Evolutionary conservation across 352 stramenopile species (phyloP).

Genomic region (Globisporangium viniferum): DNA sequence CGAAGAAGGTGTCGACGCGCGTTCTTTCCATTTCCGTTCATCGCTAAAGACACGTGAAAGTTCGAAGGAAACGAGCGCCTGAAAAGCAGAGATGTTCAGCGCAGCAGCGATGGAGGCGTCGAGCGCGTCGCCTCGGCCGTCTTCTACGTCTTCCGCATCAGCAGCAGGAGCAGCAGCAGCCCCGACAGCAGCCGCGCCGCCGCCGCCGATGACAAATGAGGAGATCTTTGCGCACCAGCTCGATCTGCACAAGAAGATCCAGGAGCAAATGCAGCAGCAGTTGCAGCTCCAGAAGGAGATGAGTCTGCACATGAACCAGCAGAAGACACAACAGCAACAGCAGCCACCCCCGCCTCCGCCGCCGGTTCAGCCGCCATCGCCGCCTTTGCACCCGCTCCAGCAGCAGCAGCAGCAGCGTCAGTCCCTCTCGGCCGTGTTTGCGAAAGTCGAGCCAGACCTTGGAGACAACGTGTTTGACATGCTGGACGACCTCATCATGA

Average conservation of each 20-base stretch:
- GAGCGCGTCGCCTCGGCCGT: conserved; percentile 3
- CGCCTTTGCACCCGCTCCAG: conserved; percentile 25
- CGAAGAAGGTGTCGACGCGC: not conserved
- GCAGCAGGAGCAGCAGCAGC: not conserved
- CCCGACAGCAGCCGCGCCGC: conserved; percentile 3
- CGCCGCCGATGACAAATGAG: conserved; percentile 63
- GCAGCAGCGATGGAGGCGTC: not conserved
- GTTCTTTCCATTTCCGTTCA: not conserved
- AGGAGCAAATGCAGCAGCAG: conserved; percentile 85
- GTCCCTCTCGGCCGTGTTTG: conserved; percentile 58
- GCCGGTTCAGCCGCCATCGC: not conserved
- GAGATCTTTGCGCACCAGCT: conserved; percentile 79
- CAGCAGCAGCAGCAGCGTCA: conserved; percentile 17
- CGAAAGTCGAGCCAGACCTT: conserved; percentile 75
- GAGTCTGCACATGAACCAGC: conserved; percentile 60
- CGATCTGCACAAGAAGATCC: conserved; percentile 80
- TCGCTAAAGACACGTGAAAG: not conserved
- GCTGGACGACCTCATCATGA: conserved; percentile 86
- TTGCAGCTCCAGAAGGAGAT: conserved; percentile 87
- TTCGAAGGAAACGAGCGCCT: conserved; percentile 5
- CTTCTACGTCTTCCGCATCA: conserved; percentile 6
- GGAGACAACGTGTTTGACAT: conserved; percentile 87
- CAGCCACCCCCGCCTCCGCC: conserved; percentile 4
- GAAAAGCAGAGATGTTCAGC: conserved; percentile 13
- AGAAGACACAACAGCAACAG: conserved; percentile 14